Base-by-base conservation (phyloP, 2,329 filamentous ascomycete species). In the Phoma sp. region DNA sequence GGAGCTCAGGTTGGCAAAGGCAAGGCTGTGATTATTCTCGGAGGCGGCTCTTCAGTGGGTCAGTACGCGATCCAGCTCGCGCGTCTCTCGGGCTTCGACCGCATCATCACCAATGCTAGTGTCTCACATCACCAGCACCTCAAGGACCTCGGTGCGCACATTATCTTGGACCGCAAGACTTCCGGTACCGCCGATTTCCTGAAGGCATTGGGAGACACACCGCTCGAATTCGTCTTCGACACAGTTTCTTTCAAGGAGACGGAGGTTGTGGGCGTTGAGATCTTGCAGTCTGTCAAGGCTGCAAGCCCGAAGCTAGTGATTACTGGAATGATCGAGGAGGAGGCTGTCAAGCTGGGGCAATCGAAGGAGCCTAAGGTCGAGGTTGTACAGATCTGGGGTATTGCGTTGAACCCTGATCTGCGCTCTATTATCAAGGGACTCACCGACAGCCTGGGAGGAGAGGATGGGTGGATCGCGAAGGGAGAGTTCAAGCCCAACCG, bases 21-120 rank as follows among this genome's bases (percentile, higher is more conserved):
- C 1, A 62, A 70, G 35, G 71, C 61, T 7, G 58, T 78, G 6
- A 51, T 77, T 18, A 59, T 78, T 13, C 75, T 74, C 59, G 77
- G 75, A 22, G 76, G 72, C 1, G 67, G 70, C 18, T 72, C 70
- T 1, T 71, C 68, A 5, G 70, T 75, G 22, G 76, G 76, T 2
- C 66, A 61, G 4, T 62, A 68, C 11, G 68, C 66, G 0, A 70
- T 77, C 2, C 76, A 78, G 44, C 66, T 66, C 14, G 76, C 77
- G 5, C 71, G 68, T 13, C 43, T 66, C 2, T 54, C 73, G 13
- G 73, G 74, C 22, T 75, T 71, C 36, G 65, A 57, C 7, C 62
- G 75, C 25, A 75, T 74, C 47, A 61, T 71, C 8, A 75, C 75
- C 2, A 53, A 55, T 14, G 74, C 71, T 22, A 70, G 70, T 48